Base-by-base conservation (phyloP, 129 eudicot species). In the Flaveria trinervia region DNA sequence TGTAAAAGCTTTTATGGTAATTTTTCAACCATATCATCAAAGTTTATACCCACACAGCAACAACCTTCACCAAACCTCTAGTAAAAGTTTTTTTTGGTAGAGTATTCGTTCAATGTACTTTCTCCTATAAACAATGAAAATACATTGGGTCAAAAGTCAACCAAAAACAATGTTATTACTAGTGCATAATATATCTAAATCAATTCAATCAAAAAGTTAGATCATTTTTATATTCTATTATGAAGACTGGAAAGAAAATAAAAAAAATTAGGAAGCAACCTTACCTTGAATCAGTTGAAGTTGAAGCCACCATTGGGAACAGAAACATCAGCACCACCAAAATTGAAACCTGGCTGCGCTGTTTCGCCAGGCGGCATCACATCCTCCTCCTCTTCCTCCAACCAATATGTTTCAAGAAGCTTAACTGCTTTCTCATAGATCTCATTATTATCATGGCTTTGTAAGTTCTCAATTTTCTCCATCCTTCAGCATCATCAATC, bases 401-500 rank as follows among this genome's bases (percentile, higher is more conserved):
- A 73, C 97, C 97, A 91, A 75, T 88, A 91, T 7, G 92, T 88
- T 80, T 92, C 97, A 0, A 92, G 92, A 83, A 92, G 87, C 81
- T 91, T 91, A 6, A 91, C 93, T 8, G 91, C 88, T 87, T 91
- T 91, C 86, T 91, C 97, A 30, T 91, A 91, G 13, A 91, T 92
- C 81, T 92, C 97, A 65, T 83, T 92, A 80, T 92, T 92, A 70
- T 92, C 97, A 22, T 92, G 97, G 52, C 90, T 86, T 81, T 92
- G 97, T 12, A 92, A 79, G 83, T 85, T 92, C 76, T 92, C 95
- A 13, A 92, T 89, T 66, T 92, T 92, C 81, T 92, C 97, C 52
- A 89, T 1, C 97, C 97, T 41, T 92, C 97, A 45, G 90, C 90
- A 54, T 92, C 97, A 20, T 92, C 97, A 51, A 92, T 87, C 92